Conservation (phyloP, 2,329 filamentous ascomycete species). For the Aspergillus thermomutatus region DNA sequence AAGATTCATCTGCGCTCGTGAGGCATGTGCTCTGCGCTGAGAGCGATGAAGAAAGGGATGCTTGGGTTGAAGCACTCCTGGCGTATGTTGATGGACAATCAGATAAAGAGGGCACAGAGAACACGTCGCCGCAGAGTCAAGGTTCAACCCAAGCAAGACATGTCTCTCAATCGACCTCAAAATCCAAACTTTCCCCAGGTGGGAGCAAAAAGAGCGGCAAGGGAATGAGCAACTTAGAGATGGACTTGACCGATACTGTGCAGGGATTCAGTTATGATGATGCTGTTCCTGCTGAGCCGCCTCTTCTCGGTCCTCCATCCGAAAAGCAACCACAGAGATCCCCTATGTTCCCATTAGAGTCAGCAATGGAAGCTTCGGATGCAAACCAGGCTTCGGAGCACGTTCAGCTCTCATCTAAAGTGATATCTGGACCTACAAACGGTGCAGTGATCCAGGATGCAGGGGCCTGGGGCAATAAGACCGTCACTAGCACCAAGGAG, state of each 20-base stretch:
- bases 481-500: slow-evolving; percentile 65
- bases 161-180: slow-evolving; percentile 15
- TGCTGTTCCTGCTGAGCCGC: slow-evolving; percentile 56
- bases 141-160: slow-evolving; percentile 17
- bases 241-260: slow-evolving; percentile 33
- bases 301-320: slow-evolving; percentile 46
- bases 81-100: slow-evolving; percentile 70
- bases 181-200: slow-evolving; percentile 23
- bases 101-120: slow-evolving; percentile 27
- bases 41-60: slow-evolving; percentile 85
- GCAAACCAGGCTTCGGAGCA: slow-evolving; percentile 26
- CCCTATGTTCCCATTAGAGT: slow-evolving; percentile 30
- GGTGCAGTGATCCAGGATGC: slow-evolving; percentile 78
- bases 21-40: slow-evolving; percentile 95
- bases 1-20: slow-evolving; percentile 82
- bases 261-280: slow-evolving; percentile 56
- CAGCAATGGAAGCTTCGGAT: slow-evolving; percentile 29
- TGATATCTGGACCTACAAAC: slow-evolving; percentile 85
- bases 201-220: slow-evolving; percentile 27
- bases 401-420: slow-evolving; percentile 35
- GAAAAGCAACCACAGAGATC: slow-evolving; percentile 31
- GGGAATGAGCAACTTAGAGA: slow-evolving; percentile 39
- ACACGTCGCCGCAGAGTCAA: slow-evolving; percentile 17
- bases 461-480: slow-evolving; percentile 80
- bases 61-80: slow-evolving; percentile 87